Evolutionary conservation across 208 protist genomes (phyloP), one percentile per base, ranked within the genome.

Genomic region (Acanthamoeba lenticulata): DNA sequence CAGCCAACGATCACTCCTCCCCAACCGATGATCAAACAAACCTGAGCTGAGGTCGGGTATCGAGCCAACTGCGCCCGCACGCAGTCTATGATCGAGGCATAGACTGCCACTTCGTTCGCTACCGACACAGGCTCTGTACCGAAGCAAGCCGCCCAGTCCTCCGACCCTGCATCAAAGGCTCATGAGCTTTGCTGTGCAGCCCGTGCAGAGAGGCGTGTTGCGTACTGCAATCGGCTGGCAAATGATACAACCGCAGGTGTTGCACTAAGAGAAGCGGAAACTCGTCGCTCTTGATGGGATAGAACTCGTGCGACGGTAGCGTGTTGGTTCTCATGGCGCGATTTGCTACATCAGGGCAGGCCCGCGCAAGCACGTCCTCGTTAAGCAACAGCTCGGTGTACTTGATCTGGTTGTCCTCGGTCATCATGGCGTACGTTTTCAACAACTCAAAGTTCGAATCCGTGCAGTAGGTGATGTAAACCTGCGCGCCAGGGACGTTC

Each of bases 381-480:
- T 83, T 38, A 21, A 83, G 40, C 19, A 1, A 52, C 13, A 83
- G 27, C 27, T 83, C 72, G 24, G 40, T 49, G 42, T 83, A 83
- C n/a, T 55, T 83, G 34, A 32, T 55, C 34, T 83, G 5, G n/a
- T 83, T 83, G 72, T 83, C 72, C 42, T 29, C 27, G 24, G 34
- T 40, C 40, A 83, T 44, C 72, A 83, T 83, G 27, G 72, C 36
- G 40, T 83, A 83, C 2, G 72, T 83, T n/a, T 83, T 83, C 21
- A 83, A 24, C 19, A 90, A 24, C 83, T 90, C 83, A 32, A 69
- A 90, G 44, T 90, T 90, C 9, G 49, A 69, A 19, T 90, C 83
- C 44, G 9, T 69, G 32, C 52, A 69, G 83, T 90, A 90, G 32
- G 83, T 90, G 42, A 90, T 90, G 49, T 32, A 90, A 42, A 90